Conservation (phyloP, 2,329 filamentous ascomycete species). For the Penicillium hesseltinei region DNA sequence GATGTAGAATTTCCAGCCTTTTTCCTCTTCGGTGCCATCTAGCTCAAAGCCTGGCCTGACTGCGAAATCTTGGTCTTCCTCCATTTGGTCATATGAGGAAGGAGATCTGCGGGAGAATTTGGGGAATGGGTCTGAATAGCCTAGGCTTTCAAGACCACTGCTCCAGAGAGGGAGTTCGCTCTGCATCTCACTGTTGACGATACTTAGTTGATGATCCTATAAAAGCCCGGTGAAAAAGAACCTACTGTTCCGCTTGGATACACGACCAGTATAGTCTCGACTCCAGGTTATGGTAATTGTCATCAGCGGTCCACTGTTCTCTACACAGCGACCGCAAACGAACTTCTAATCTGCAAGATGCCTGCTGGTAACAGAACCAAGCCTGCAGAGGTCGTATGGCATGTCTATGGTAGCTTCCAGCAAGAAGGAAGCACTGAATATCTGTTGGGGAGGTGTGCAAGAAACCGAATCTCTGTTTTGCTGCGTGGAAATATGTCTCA, state of each 20-base stretch:
- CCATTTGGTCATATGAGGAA: constrained; percentile 15
- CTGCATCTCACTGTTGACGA: constrained; percentile 21
- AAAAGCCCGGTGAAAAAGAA: background rate
- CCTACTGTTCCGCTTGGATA: constrained; percentile 27
- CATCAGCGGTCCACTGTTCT: constrained; percentile 24
- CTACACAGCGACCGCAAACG: constrained; percentile 22
- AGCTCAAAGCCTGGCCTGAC: constrained; percentile 5
- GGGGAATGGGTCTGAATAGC: constrained; percentile 24
- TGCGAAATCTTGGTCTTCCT: constrained; percentile 5
- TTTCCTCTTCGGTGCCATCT: constrained; percentile 20
- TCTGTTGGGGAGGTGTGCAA: constrained; percentile 23
- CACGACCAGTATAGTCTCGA: constrained; percentile 28
- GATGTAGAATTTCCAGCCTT: constrained; percentile 25
- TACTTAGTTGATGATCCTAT: background rate
- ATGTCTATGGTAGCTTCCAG: constrained; percentile 24
- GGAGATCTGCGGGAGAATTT: constrained; percentile 9
- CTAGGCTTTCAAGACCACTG: constrained; percentile 21
- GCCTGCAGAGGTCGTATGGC: constrained; percentile 22
- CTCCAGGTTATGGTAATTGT: constrained; percentile 24
- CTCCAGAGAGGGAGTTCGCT: constrained; percentile 25
- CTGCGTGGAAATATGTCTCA: constrained; percentile 24
- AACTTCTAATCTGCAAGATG: constrained; percentile 25
- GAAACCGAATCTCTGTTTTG: constrained; percentile 25
- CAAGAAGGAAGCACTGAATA: constrained; percentile 25
- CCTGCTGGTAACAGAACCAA: constrained; percentile 28